These are phyloP conservation scores for Phytophthora chlamydospora DNA, from an alignment of 352 stramenopile species.

Conservation along the genomic window DNA sequence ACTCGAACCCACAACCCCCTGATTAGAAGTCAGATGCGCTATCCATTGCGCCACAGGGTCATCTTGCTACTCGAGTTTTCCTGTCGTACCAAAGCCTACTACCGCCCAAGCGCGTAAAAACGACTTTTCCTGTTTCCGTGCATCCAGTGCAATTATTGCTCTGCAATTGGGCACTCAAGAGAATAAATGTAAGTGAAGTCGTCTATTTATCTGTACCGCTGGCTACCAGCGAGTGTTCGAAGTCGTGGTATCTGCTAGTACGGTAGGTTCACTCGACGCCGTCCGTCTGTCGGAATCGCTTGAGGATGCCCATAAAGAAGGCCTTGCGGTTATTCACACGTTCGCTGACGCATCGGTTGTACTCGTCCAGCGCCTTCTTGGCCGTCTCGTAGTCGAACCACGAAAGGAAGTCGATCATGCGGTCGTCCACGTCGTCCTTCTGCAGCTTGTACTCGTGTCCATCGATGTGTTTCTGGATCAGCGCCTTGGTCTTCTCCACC, in stretches of 20 bases:
- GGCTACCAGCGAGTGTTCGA: slow-evolving; percentile 1
- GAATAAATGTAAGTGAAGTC: slow-evolving; percentile 1
- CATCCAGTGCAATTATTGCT: no score
- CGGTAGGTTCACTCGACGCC: slow-evolving; percentile 58
- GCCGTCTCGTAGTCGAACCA: slow-evolving; percentile 92
- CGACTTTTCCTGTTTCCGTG: no score
- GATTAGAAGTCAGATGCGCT: slow-evolving; percentile 63
- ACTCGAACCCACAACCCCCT: slow-evolving; percentile 60
- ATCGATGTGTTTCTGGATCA: slow-evolving; percentile 85
- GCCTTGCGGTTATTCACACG: slow-evolving; percentile 85
- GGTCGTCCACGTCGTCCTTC: slow-evolving; percentile 82
- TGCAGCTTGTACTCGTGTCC: slow-evolving; percentile 74
- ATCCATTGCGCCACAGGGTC: slow-evolving; percentile 54
- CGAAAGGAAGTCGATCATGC: slow-evolving; percentile 88
- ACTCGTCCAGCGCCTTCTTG: slow-evolving; percentile 82
- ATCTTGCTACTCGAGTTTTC: background rate
- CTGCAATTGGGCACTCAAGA: background rate
- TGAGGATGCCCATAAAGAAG: slow-evolving; percentile 92
- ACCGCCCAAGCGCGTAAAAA: no score
- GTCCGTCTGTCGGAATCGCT: slow-evolving; percentile 85
- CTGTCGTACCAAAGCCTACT: no score
- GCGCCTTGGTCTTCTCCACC: slow-evolving; percentile 80
- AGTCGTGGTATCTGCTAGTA: background rate
- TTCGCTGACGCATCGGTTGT: slow-evolving; percentile 74
- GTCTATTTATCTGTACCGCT: slow-evolving; percentile 36